Evolutionary conservation across 257 asterid species (phyloP).

Genomic region (Scutellaria barbata): DNA sequence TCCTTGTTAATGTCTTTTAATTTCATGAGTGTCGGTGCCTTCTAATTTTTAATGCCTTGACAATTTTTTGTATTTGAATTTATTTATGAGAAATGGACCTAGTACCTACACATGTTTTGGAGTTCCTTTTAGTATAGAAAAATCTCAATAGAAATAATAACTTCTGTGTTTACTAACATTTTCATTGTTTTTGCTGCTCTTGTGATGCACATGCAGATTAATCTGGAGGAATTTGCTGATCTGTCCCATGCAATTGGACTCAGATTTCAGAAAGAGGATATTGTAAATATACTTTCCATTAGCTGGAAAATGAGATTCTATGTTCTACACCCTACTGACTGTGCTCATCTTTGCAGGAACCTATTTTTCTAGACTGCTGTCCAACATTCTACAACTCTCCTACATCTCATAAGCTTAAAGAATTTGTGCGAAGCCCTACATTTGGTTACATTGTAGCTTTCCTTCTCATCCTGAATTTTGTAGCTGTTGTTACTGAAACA

Average conservation of each 20-base stretch:
- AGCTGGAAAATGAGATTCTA: slow-evolving; percentile 24
- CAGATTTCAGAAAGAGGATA: slow-evolving; percentile 90
- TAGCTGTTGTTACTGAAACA: slow-evolving; percentile 88
- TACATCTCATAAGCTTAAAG: slow-evolving; percentile 68
- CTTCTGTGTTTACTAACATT: slow-evolving; percentile 27
- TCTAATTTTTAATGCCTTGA: slow-evolving; percentile 10
- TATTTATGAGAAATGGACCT: slow-evolving; percentile 2
- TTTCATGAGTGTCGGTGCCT: neutral
- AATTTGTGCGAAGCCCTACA: slow-evolving; percentile 65
- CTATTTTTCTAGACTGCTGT: slow-evolving; percentile 65
- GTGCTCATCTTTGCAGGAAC: slow-evolving; percentile 59
- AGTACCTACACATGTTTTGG: neutral
- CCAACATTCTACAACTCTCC: slow-evolving; percentile 75
- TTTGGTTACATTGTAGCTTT: slow-evolving; percentile 68
- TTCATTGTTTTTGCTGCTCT: slow-evolving; percentile 25
- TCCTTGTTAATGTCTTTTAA: neutral
- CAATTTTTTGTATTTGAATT: neutral
- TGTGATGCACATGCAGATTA: slow-evolving; percentile 61
- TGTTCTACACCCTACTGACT: slow-evolving; percentile 32
- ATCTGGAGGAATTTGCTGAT: slow-evolving; percentile 86
- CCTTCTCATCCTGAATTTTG: slow-evolving; percentile 75
- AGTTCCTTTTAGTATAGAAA: slow-evolving; percentile 25
- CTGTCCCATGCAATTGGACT: slow-evolving; percentile 88
- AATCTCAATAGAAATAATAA: neutral
- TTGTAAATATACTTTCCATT: slow-evolving; percentile 56